Conservation (phyloP, 2,329 filamentous ascomycete genomes). For the Botrytis sinoallii region DNA sequence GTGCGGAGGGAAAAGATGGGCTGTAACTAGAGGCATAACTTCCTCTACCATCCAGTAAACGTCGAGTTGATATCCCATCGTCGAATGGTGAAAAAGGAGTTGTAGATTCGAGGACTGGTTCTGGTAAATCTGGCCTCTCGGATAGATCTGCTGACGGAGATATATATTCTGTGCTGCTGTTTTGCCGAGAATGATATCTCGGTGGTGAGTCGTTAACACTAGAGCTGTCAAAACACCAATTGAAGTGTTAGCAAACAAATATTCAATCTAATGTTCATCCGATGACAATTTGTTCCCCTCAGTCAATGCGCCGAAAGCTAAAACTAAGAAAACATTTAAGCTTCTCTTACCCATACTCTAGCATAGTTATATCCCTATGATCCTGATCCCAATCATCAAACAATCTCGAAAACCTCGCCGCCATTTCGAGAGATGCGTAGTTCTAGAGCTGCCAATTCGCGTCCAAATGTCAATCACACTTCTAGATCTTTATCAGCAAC, state of each 20-base stretch:
- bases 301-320: background rate
- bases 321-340: background rate
- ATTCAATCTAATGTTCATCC: background rate
- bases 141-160: constrained; percentile 11
- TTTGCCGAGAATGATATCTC: background rate
- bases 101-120: background rate
- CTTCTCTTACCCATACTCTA: constrained; percentile 14
- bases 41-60: background rate
- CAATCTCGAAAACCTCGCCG: constrained; percentile 18
- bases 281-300: background rate
- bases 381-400: constrained; percentile 21
- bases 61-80: constrained; percentile 1
- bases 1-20: background rate
- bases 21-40: background rate
- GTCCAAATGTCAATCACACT: background rate
- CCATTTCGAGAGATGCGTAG: background rate
- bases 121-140: background rate
- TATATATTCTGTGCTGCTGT: background rate
- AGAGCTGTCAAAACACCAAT: background rate
- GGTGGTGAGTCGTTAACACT: background rate
- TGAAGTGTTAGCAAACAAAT: background rate
- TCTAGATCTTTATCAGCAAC: background rate
- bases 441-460: background rate
- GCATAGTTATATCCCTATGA: constrained; percentile 14
- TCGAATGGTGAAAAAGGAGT: background rate